Percentiles rank a stretch among this genome's conserved stretches.
phyloP scores from a whole-genome alignment of 2,329 filamentous ascomycete genomes.

The Cladorrhinum sp. region DNA sequence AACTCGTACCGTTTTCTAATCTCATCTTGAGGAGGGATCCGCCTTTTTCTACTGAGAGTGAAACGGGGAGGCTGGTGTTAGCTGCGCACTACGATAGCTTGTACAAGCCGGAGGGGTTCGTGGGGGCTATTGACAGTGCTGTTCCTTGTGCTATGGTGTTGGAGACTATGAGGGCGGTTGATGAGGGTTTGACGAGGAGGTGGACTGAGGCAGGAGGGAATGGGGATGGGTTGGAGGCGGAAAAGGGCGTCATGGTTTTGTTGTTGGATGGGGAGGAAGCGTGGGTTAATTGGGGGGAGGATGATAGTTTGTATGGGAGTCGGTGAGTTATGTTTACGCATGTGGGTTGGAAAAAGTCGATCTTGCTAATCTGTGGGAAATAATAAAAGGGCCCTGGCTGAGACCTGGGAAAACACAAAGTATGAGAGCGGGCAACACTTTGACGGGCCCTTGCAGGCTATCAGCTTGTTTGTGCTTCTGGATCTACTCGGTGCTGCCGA shows the following conservation, averaged over 20 bases:
- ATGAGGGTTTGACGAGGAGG: constrained; percentile 74
- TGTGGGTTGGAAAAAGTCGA: neutral
- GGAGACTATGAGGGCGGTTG: constrained; percentile 78
- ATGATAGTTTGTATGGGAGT: constrained; percentile 85
- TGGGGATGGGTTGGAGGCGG: constrained; percentile 60
- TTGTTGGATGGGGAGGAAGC: constrained; percentile 94
- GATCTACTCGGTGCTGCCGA: constrained; percentile 58
- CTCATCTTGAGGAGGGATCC: constrained; percentile 85
- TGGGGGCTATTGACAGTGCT: constrained; percentile 90
- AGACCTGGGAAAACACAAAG: constrained; percentile 70
- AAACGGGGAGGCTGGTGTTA: constrained; percentile 77
- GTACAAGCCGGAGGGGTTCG: constrained; percentile 75
- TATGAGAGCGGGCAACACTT: constrained; percentile 74
- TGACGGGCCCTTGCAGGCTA: constrained; percentile 70
- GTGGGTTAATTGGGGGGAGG: constrained; percentile 73
- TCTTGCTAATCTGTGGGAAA: constrained; percentile 3
- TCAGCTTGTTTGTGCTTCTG: constrained; percentile 62
- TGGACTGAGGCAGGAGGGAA: constrained; percentile 69
- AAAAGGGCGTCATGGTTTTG: constrained; percentile 82
- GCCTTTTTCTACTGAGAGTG: constrained; percentile 65
- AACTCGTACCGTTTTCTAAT: constrained; percentile 78
- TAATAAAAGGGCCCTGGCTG: constrained; percentile 62
- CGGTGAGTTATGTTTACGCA: constrained; percentile 56
- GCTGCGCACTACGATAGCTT: constrained; percentile 95
- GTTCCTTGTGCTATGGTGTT: constrained; percentile 92